Base-by-base conservation (phyloP, 805 yeast species). In the Nakazawaea holstii region DNA sequence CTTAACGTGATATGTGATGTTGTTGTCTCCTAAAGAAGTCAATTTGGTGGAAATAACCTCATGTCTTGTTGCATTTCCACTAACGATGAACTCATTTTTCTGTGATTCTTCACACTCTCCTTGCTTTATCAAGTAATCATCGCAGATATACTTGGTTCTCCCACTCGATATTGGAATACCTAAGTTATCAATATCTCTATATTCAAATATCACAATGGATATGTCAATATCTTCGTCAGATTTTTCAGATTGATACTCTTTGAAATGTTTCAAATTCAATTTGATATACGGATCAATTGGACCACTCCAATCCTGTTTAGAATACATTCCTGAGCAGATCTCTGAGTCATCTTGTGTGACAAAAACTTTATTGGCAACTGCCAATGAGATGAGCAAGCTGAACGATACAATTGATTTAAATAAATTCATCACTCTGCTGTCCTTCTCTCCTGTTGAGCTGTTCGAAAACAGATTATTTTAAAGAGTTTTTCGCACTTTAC, bases 271-370 rank as follows among this genome's bases (percentile, higher is more conserved):
- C 47, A 80, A 53, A 45, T 77, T 74, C 41, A 74, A 76, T 41
- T 73, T 75, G 53, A 77, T 79, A 62, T 65, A 75, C 6, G 95
- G 90, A 50, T 79, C 82, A 8, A 70, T 65, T 26, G 74, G 72
- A 32, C 99, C 99, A 42, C 89, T 85, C 91, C 95, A 87, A 59
- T 91, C 95, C 41, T 79, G 72, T 56, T 82, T 82, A 48, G 91
- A 77, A 67, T 92, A 92, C 82, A 92, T 84, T 32, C 99, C 99
- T 4, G 90, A 75, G 63, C 99, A 92, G 26, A 79, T 79, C 58
- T 87, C 94, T 14, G 82, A 71, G 42, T 76, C 67, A 9, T 58
- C 65, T 13, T 75, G 62, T 40, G 76, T 74, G 53, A 88, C 71
- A 26, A 59, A 59, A 29, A 75, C 84, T 58, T 67, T 64, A 53